Conservation (phyloP, 768 basidiomycete species). For the Pleurotus eryngii region DNA sequence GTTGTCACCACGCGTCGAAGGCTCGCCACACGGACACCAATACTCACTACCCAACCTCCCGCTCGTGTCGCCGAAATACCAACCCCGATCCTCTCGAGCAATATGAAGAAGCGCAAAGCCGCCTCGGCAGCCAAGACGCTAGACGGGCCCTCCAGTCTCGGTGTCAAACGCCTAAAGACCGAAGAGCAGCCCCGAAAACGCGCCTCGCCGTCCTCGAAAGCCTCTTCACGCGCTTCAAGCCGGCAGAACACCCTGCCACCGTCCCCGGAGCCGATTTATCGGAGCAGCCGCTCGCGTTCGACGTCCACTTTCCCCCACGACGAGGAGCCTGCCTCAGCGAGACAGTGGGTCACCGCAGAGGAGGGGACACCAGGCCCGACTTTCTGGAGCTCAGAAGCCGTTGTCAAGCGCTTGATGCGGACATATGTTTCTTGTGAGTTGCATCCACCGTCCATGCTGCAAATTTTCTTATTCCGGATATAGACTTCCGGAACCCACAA, state of each 20-base stretch:
- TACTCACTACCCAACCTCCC: constrained; percentile 13
- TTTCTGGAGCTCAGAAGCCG: constrained; percentile 62
- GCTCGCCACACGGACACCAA: constrained; percentile 15
- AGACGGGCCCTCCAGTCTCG: constrained; percentile 13
- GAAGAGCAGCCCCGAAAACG: constrained; percentile 28
- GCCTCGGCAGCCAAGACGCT: constrained; percentile 11
- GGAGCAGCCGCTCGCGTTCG: constrained; percentile 62
- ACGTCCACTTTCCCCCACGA: constrained; percentile 49
- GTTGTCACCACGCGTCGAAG: constrained; percentile 30
- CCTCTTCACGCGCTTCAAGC: constrained; percentile 41
- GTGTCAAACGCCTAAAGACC: constrained; percentile 39
- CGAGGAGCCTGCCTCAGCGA: constrained; percentile 32
- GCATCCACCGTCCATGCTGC: constrained; percentile 3
- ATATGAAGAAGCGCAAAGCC: constrained; percentile 33
- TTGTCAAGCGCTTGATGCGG: constrained; percentile 60
- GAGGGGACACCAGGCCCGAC: constrained; percentile 48
- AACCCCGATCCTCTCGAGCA: constrained; percentile 23
- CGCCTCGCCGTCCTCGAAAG: constrained; percentile 31
- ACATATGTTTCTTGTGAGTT: constrained; percentile 68
- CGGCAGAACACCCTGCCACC: constrained; percentile 36
- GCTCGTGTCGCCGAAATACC: constrained; percentile 25
- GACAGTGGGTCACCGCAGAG: constrained; percentile 50
- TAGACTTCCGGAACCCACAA: constrained; percentile 69
- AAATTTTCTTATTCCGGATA: constrained; percentile 11
- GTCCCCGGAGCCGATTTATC: constrained; percentile 56